These are phyloP conservation scores for Tanacetum coccineum DNA, from an alignment of 129 eudicot species.

Conservation along the genomic window DNA sequence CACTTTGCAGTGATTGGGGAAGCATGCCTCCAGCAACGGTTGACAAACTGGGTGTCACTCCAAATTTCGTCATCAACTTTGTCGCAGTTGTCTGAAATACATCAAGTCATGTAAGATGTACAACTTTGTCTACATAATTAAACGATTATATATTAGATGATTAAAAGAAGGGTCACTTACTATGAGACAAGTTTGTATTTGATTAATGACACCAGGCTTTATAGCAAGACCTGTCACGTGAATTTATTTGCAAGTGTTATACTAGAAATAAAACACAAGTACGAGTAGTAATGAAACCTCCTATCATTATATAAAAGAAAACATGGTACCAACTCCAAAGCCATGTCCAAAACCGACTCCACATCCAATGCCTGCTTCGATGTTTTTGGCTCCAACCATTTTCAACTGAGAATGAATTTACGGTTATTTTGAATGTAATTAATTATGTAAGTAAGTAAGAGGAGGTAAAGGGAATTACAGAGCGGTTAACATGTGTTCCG, in stretches of 20 bases:
- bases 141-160: slow-evolving; percentile 7
- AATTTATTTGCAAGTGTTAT: slow-evolving; percentile 5
- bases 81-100: slow-evolving; percentile 48
- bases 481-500: slow-evolving; percentile 59
- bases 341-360: slow-evolving; percentile 97
- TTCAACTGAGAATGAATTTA: slow-evolving; percentile 39
- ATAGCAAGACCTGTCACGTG: slow-evolving; percentile 67
- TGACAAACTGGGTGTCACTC: slow-evolving; percentile 47
- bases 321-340: slow-evolving; percentile 81
- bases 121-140: neutral
- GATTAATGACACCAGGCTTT: slow-evolving; percentile 72
- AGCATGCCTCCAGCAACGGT: slow-evolving; percentile 45
- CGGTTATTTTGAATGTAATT: neutral
- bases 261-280: neutral
- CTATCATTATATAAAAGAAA: neutral
- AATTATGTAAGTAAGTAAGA: slow-evolving; percentile 2
- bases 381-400: slow-evolving; percentile 75
- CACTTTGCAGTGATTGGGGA: slow-evolving; percentile 58
- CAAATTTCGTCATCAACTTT: slow-evolving; percentile 62
- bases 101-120: slow-evolving; percentile 23
- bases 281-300: neutral
- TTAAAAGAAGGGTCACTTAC: slow-evolving; percentile 42
- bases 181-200: slow-evolving; percentile 47
- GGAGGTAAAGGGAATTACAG: slow-evolving; percentile 24
- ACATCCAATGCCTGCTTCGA: slow-evolving; percentile 82